These are phyloP conservation scores for Phytophthora boehmeriae DNA, from an alignment of 352 stramenopile species.

Conservation along the genomic window DNA sequence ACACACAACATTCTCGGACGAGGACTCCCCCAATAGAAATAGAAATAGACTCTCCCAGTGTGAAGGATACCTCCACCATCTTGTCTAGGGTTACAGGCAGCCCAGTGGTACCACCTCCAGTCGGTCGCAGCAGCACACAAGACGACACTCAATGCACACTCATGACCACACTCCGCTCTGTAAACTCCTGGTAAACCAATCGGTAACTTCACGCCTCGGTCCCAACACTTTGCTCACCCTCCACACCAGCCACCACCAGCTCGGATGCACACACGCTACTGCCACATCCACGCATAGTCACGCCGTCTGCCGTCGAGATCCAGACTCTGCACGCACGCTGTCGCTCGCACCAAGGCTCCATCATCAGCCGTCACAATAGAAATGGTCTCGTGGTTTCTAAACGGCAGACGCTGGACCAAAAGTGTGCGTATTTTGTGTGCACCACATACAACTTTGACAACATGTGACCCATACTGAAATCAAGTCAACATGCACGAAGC, in stretches of 20 bases:
- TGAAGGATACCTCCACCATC: background rate
- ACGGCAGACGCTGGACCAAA: too few relatives aligned
- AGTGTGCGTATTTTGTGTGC: background rate
- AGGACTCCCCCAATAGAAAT: slow-evolving; percentile 11
- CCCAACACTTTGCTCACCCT: slow-evolving; percentile 10
- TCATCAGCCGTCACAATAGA: slow-evolving; percentile 23
- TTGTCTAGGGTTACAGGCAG: background rate
- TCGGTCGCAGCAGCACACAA: too few relatives aligned
- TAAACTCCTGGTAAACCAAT: background rate
- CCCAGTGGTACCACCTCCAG: too few relatives aligned
- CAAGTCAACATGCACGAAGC: slow-evolving; percentile 13
- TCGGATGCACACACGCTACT: slow-evolving; percentile 3
- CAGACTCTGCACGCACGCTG: slow-evolving; percentile 22
- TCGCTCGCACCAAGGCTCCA: slow-evolving; percentile 28
- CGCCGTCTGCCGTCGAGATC: background rate
- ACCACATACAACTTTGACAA: background rate
- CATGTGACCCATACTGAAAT: slow-evolving; percentile 13
- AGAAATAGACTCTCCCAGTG: background rate
- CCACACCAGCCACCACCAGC: slow-evolving; percentile 11
- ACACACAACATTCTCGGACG: slow-evolving; percentile 41
- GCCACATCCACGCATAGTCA: slow-evolving; percentile 1
- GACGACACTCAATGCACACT: background rate
- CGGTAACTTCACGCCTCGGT: background rate
- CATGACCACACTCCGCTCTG: background rate
- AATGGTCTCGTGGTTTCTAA: background rate